Conservation (phyloP, 1,284 basidiomycete genomes). For the Ceratobasidium papillatum region DNA sequence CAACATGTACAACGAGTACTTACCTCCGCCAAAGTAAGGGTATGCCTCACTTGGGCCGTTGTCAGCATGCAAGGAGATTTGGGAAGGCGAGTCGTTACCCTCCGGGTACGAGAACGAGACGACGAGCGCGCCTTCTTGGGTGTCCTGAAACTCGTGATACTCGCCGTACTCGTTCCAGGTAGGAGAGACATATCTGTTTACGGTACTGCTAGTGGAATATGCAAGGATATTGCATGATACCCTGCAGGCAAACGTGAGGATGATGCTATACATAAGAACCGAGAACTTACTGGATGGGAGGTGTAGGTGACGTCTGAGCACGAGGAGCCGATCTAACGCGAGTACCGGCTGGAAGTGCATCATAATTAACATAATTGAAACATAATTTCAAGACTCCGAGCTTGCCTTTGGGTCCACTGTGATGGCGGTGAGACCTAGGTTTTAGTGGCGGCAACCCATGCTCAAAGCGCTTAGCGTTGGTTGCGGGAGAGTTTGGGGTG, state of each 20-base stretch:
- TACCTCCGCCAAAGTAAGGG: slow-evolving; percentile 9
- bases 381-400: no score
- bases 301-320: not conserved
- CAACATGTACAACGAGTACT: not conserved
- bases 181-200: not conserved
- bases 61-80: not conserved
- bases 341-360: not conserved
- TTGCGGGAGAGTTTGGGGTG: not conserved
- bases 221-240: not conserved
- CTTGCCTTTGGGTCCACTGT: no score
- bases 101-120: not conserved
- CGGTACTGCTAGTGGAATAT: not conserved
- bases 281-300: not conserved
- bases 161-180: not conserved
- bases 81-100: not conserved
- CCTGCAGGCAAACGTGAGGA: not conserved
- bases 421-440: not conserved
- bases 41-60: not conserved
- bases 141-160: not conserved
- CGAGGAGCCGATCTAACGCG: not conserved
- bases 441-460: slow-evolving; percentile 4
- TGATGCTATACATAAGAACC: not conserved
- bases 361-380: no score
- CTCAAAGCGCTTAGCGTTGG: slow-evolving; percentile 11
- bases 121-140: not conserved